These are phyloP conservation scores for Starmera quercuum DNA, from an alignment of 805 yeast species.

Conservation along the genomic window DNA sequence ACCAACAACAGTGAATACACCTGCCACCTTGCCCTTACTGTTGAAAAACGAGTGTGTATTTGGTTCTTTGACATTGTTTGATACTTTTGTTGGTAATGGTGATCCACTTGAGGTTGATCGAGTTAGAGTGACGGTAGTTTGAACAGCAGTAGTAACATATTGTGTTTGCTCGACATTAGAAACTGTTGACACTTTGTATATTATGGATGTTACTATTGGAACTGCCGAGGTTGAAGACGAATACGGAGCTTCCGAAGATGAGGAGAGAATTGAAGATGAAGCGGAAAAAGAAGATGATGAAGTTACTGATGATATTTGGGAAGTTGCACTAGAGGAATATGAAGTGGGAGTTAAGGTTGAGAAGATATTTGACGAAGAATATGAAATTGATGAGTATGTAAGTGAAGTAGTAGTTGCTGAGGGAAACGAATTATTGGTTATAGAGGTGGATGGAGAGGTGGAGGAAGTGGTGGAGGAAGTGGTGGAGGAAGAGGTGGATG, in stretches of 20 bases:
- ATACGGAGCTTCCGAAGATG: constrained; percentile 4
- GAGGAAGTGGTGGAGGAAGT: constrained; percentile 4
- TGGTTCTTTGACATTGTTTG: constrained; percentile 1
- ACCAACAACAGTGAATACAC: constrained; percentile 78
- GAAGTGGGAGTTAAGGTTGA: constrained; percentile 7
- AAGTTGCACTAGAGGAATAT: constrained; percentile 8
- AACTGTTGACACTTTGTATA: constrained; percentile 5
- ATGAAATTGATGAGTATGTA: constrained; percentile 5
- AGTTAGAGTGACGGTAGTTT: constrained; percentile 5
- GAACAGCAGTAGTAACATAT: constrained; percentile 4
- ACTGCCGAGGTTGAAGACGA: constrained; percentile 6
- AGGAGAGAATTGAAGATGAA: constrained; percentile 2
- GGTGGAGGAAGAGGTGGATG: constrained; percentile 19
- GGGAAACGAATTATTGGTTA: constrained; percentile 5
- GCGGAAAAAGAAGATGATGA: constrained; percentile 2
- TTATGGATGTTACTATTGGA: constrained; percentile 2
- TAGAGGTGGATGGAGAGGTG: constrained; percentile 4
- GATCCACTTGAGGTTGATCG: constrained; percentile 7
- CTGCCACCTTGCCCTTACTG: constrained; percentile 74
- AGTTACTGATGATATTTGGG: not conserved
- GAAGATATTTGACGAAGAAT: constrained; percentile 4
- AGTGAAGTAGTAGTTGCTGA: constrained; percentile 4
- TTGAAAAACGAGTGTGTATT: constrained; percentile 45
- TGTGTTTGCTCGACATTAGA: constrained; percentile 4
- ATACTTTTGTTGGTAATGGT: constrained; percentile 5